Evolutionary conservation across 2,329 filamentous ascomycete genomes (phyloP), one percentile per base, ranked within the genome.

Genomic region (Fusarium tanahbumbuense): DNA sequence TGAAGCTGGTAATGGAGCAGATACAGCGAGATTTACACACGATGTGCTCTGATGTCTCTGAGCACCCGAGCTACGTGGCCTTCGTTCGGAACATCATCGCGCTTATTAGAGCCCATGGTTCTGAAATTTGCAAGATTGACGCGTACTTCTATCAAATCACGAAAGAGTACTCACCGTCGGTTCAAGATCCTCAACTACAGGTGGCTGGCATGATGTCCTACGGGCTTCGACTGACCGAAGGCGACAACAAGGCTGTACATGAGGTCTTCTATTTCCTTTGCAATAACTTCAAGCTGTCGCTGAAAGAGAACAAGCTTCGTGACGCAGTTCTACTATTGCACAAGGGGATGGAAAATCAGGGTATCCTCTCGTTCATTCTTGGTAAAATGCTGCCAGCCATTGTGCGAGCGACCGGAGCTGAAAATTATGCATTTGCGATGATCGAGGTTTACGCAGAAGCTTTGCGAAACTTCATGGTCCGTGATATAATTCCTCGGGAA

Each of bases 201-300:
- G 83, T 85, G 25, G 87, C 87, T 6, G 82, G 81, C 7, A 86
- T 89, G 72, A 73, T 86, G 18, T 84, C 86, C 3, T 89, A 88
- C 73, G 87, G 86, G 2, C 77, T 89, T 32, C 83, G 85, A 42
- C 77, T 89, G 18, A 79, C 81, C 41, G 87, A 89, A 64, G 84
- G 83, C 3, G 87, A 88, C 56, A 71, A 76, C 3, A 82, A 80
- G 30, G 84, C 83, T 6, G 77, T 77, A 8, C 81, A 84, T 20
- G 83, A 84, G 56, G 80, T 89, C 6, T 89, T 89, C 72, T 85
- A 85, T 74, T 86, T 87, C 60, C 79, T 89, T 4, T 85, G 84
- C 73, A 86, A 86, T 69, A 88, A 85, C 75, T 87, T 88, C 74
- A 88, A 88, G 73, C 78, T 85, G 55, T 85, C 86, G 1, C 75